Evolutionary conservation across 1,284 basidiomycete species (phyloP), one percentile per base, ranked within the genome.

Genomic region (Xerocomus amazonicus): DNA sequence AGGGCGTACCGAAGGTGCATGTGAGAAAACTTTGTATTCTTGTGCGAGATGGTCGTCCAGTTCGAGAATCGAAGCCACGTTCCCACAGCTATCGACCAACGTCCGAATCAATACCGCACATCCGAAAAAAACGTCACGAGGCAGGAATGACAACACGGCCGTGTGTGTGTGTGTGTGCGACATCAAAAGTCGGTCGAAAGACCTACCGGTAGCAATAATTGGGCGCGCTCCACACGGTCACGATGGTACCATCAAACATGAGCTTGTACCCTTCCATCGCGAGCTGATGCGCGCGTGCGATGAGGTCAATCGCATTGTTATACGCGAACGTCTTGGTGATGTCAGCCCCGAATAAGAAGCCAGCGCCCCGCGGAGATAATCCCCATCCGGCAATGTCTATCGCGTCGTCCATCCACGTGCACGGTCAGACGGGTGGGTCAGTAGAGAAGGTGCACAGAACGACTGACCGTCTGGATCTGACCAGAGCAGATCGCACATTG

Each of bases 261-360:
- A 96, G 79, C 72, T 98, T 98, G 75, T 91, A 98, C 5, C 96
- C 96, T 69, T 99, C 96, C 88, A 98, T 95, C 3, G 96, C 96
- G 23, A 99, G 84, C 67, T 99, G 96, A 73, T 99, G 96, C 12
- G 96, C 97, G 42, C 97, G 78, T 5, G 96, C 96, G 62, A 99
- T 94, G 53, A 99, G 80, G 71, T 97, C 93, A 56, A 99, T 87
- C 38, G 84, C 86, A 65, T 99, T 99, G 58, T 84, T 80, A 67
- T 96, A 92, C 26, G 88, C 87, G 66, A 99, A 99, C 17, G 76
- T 72, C 66, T 91, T 88, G 6, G 93, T 93, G 48, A 96, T 91
- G 68, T 98, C 93, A 16, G 83, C 85, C 38, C 96, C 96, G 63
- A 99, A 99, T 35, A 98, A 78, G 72, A 87, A 99, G 1, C 96